phyloP scores from a whole-genome alignment of 73 alveolate species.

The Paramecium sonneborni region DNA sequence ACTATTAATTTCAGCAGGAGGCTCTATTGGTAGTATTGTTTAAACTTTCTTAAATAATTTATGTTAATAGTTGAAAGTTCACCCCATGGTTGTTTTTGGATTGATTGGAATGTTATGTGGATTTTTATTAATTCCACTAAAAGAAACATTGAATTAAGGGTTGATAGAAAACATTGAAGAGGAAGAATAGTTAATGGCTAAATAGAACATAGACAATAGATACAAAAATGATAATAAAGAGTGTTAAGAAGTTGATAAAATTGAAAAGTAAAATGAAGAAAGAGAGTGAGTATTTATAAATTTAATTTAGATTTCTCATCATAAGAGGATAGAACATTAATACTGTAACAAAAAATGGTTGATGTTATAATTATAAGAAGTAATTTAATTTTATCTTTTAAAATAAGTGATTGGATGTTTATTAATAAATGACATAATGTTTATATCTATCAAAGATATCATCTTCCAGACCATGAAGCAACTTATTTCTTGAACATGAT shows the following conservation, averaged over 20 bases:
- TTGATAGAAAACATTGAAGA: constrained; percentile 21
- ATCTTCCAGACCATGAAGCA: constrained; percentile 47
- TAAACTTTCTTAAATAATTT: not conserved
- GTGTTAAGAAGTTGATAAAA: not conserved
- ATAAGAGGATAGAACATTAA: not conserved
- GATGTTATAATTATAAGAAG: not conserved
- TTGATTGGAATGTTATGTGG: not conserved
- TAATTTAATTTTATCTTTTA: no score
- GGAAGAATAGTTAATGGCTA: not conserved
- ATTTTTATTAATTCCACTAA: not conserved
- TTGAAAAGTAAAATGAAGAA: not conserved
- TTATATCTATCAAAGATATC: not conserved
- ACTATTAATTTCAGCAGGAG: constrained; percentile 48
- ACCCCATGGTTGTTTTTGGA: constrained; percentile 58
- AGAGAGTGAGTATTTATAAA: not conserved
- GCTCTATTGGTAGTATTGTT: constrained; percentile 44
- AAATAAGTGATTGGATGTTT: not conserved
- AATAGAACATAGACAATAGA: not conserved
- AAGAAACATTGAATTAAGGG: constrained; percentile 43
- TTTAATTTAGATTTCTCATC: not conserved
- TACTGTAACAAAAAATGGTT: not conserved
- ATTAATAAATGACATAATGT: not conserved
- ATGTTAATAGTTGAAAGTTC: not conserved
- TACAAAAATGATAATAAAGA: not conserved
- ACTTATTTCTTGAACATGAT: constrained; percentile 53